A percentile compares a stretch with the other conserved stretches of the same genome.
phyloP scores from a whole-genome alignment of 139 green algal genomes.

The Micractinium conductrix region DNA sequence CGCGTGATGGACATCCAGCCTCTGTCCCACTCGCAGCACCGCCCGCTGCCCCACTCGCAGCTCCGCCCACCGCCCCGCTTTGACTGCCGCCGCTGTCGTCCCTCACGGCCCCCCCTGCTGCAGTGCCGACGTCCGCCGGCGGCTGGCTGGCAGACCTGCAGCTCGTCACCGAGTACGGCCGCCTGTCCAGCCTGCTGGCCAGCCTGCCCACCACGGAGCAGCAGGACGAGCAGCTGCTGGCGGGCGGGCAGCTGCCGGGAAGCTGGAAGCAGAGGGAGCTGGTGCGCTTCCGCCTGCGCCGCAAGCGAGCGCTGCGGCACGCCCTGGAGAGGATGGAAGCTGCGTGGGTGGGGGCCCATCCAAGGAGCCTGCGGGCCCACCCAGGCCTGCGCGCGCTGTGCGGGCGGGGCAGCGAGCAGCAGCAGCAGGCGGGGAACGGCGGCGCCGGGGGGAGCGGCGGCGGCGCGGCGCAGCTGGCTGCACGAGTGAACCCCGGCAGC shows the following conservation, averaged over 20 bases:
- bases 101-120: not conserved
- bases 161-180: not conserved
- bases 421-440: not conserved
- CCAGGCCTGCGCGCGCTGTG: not conserved
- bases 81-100: not conserved
- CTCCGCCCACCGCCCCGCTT: not conserved
- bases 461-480: not conserved
- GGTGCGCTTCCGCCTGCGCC: constrained; percentile 15
- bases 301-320: constrained; percentile 1
- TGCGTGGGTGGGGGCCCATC: not conserved
- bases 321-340: constrained; percentile 18
- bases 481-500: not conserved
- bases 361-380: not conserved
- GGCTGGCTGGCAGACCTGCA: not conserved
- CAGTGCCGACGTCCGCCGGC: not conserved
- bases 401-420: not conserved
- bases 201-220: constrained; percentile 8
- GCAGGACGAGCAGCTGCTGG: constrained; percentile 16
- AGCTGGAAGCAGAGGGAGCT: constrained; percentile 3
- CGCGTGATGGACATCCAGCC: not conserved
- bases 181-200: constrained; percentile 9
- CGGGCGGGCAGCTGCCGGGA: not conserved
- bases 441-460: not conserved
- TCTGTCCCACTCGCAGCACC: not conserved
- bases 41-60: not conserved